Evolutionary conservation across 371 early-diverging fungal species (phyloP), one percentile per base, ranked within the genome.

Genomic region (Mortierella sp.): DNA sequence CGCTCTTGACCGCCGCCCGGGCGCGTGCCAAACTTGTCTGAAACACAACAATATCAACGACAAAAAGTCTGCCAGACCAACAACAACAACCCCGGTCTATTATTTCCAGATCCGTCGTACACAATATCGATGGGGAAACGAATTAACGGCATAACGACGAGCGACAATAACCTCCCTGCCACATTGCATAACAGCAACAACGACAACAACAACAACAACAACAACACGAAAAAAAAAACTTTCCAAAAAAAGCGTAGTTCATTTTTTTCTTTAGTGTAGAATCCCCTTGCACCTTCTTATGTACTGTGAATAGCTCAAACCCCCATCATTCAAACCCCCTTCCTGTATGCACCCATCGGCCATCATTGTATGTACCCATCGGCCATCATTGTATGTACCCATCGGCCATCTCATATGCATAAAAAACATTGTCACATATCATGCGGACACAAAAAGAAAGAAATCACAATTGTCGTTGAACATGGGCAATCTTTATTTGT

Each of bases 1-100:
- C 73, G 11, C 44, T 64, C 26, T 31, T 80, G 31, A 40, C 66
- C 37, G 77, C 70, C 37, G 77, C 68, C 34, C 64, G 77, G 16
- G 71, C 71, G 1, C 58, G 58, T 22, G 68, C 71, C 19, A 75
- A 71, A 40, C 26, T 71, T 39, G 53, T 75, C 43, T 50, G n/a
- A 26, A 37, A 16, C 52, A 48, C 4, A 43, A 70, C 29, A 43
- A 58, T 10, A 52, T 13, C 48, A 52, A 39, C 6, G 55, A 26
- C 19, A 55, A 29, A 0, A 16, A n/a, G n/a, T n/a, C n/a, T n/a
- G n/a, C n/a, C n/a, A n/a, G n/a, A n/a, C n/a, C n/a, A n/a, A n/a
- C n/a, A n/a, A n/a, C n/a, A n/a, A n/a, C n/a, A n/a, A n/a, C n/a
- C n/a, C n/a, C n/a, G n/a, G n/a, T n/a, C n/a, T n/a, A n/a, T n/a